These are phyloP conservation scores for Coemansia sp. DNA, from an alignment of 192 early-diverging fungal species.

Conservation along the genomic window DNA sequence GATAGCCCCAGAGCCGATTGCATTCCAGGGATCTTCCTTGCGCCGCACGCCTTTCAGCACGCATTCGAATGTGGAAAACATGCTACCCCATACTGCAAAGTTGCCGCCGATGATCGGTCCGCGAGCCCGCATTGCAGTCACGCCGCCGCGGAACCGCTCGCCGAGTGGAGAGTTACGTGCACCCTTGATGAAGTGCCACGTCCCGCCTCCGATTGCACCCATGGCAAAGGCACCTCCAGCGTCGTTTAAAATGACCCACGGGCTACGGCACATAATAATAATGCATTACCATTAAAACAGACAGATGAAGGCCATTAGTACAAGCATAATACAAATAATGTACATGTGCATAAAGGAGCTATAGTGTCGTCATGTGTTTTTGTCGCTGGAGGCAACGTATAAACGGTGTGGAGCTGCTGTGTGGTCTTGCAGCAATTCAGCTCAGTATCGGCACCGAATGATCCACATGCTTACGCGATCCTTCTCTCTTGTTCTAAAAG, in stretches of 20 bases:
- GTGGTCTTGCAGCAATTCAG: neutral
- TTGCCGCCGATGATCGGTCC: conserved; percentile 95
- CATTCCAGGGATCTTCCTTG: conserved; percentile 99
- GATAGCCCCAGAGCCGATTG: conserved; percentile 89
- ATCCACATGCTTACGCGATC: neutral
- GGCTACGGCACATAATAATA: conserved; percentile 40
- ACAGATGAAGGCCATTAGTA: neutral
- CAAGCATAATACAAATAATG: neutral
- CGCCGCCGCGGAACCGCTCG: conserved; percentile 85
- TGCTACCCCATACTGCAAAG: conserved; percentile 99
- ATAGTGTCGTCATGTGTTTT: neutral
- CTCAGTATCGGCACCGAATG: neutral
- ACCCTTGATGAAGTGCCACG: conserved; percentile 98
- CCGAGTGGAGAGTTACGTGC: conserved; percentile 97
- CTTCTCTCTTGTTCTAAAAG: neutral
- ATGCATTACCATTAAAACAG: neutral
- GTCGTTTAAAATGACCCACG: conserved; percentile 85
- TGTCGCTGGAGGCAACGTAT: neutral
- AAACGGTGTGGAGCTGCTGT: neutral
- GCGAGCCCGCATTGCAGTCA: conserved; percentile 87
- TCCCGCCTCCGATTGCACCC: conserved; percentile 93
- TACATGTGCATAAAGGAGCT: neutral
- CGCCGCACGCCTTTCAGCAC: conserved; percentile 88
- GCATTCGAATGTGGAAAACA: conserved; percentile 98
- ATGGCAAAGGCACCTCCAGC: conserved; percentile 88